Percentiles rank a stretch among this genome's conserved stretches.
These are phyloP conservation scores for Lasiodiplodia citricola DNA, from an alignment of 2,329 filamentous ascomycete species.

Conservation along the genomic window DNA sequence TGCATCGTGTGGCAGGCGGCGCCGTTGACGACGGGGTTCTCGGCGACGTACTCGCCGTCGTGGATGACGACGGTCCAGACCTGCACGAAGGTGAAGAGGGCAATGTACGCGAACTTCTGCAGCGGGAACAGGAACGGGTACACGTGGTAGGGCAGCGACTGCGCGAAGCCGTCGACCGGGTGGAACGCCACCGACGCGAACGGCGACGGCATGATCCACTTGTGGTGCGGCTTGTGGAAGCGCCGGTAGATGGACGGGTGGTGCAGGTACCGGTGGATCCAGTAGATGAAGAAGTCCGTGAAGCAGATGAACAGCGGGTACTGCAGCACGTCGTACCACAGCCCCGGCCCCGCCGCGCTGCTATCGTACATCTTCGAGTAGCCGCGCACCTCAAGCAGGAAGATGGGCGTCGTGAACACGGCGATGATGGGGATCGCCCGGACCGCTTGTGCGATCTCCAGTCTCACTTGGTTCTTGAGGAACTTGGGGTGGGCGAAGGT, in stretches of 20 bases:
- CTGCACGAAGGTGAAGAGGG: constrained; percentile 53
- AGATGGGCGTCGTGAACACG: constrained; percentile 53
- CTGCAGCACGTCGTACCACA: constrained; percentile 47
- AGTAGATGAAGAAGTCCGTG: constrained; percentile 56
- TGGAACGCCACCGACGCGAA: constrained; percentile 57
- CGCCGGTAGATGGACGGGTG: constrained; percentile 56
- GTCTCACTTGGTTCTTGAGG: constrained; percentile 54
- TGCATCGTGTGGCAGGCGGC: constrained; percentile 54
- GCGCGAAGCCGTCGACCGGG: constrained; percentile 54
- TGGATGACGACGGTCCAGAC: constrained; percentile 59
- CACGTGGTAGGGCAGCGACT: constrained; percentile 55
- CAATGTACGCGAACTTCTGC: constrained; percentile 53
- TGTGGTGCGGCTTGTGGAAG: constrained; percentile 57
- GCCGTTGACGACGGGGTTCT: constrained; percentile 56
- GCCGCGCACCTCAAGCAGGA: constrained; percentile 56
- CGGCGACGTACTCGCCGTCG: constrained; percentile 57
- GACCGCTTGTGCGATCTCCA: constrained; percentile 53
- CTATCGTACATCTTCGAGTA: constrained; percentile 51
- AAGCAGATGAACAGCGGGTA: constrained; percentile 51
- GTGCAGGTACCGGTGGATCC: constrained; percentile 55
- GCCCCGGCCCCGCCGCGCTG: constrained; percentile 39
- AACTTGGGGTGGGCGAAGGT: constrained; percentile 56
- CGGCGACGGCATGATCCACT: constrained; percentile 57
- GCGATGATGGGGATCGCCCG: constrained; percentile 53
- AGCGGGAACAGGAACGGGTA: constrained; percentile 55